These are phyloP conservation scores for Discostella stelligeroides DNA, from an alignment of 108 stramenopile genomes.

Conservation along the genomic window DNA sequence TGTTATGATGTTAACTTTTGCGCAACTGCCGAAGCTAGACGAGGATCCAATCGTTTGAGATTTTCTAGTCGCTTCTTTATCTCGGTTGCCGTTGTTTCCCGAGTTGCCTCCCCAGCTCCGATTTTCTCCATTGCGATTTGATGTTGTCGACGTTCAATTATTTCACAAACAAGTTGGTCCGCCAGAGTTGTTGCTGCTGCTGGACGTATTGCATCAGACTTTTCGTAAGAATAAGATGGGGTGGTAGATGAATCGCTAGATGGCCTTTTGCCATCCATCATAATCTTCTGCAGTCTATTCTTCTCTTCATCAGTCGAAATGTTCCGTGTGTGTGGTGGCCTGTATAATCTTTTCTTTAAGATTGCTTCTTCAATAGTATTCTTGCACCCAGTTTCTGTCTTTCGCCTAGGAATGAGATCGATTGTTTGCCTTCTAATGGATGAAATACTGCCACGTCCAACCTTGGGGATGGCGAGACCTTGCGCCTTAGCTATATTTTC, in stretches of 20 bases:
- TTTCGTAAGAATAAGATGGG: background rate
- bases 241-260: slow-evolving; percentile 3
- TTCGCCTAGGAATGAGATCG: slow-evolving; percentile 36
- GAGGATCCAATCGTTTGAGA: slow-evolving; percentile 28
- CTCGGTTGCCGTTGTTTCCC: slow-evolving; percentile 28
- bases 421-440: slow-evolving; percentile 5
- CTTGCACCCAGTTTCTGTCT: slow-evolving; percentile 19
- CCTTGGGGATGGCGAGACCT: slow-evolving; percentile 34
- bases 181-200: slow-evolving; percentile 28
- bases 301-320: slow-evolving; percentile 40
- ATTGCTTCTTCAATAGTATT: slow-evolving; percentile 3
- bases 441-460: slow-evolving; percentile 6
- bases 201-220: background rate
- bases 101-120: slow-evolving; percentile 32
- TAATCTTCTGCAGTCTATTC: slow-evolving; percentile 19
- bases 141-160: slow-evolving; percentile 37
- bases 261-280: slow-evolving; percentile 19
- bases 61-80: slow-evolving; percentile 32
- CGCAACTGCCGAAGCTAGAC: slow-evolving; percentile 17
- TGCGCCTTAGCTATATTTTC: slow-evolving; percentile 20
- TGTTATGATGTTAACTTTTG: slow-evolving; percentile 25
- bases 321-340: slow-evolving; percentile 23
- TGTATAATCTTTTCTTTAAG: slow-evolving; percentile 26
- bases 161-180: slow-evolving; percentile 43
- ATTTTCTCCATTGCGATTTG: slow-evolving; percentile 41